Base-by-base conservation (phyloP, 345 rosid species). In the Syzygium aromaticum region DNA sequence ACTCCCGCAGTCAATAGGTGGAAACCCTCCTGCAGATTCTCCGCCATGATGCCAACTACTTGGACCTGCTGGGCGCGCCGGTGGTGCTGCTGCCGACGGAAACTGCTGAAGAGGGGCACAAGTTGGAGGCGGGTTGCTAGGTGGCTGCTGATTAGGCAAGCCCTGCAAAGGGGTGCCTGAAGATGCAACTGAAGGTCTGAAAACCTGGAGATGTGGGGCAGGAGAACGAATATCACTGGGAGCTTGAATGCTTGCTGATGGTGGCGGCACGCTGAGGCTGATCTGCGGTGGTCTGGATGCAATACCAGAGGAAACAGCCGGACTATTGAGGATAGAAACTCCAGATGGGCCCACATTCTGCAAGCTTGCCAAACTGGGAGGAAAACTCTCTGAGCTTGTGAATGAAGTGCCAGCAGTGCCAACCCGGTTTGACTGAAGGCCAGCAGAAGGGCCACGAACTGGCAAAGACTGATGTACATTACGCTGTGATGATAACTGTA, bases 201-300 rank as follows among this genome's bases (percentile, higher is more conserved):
- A 90, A 83, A 88, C 89, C 51, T 91, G 94, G 86, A 93, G 51
- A 89, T 94, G 94, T 5, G 95, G 94, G 57, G 96, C 92, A 87
- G 93, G 94, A 77, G 93, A 90, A 84, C 93, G 92, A 73, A 73
- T 14, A 73, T 73, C 82, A 38, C 82, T 38, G 49, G 49, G 49
- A 86, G 88, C 57, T 86, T 88, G 94, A 85, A 59, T 89, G 87
- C 86, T 93, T 84, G 77, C 86, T 4, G 86, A 23, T 25, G 95
- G 27, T 52, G 91, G 90, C 8, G 82, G 82, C 54, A 88, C 51
- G 53, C 90, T 30, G 28, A 90, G 86, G 86, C 88, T 89, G 77
- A 91, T 87, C 63, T 84, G 88, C 78, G 93, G 89, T 14, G 92
- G 91, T 88, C 93, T 91, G 19, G 87, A 40, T 51, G 87, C 80